A percentile compares a stretch with the other conserved stretches of the same genome.
Conservation (phyloP, 2,329 filamentous ascomycete species). For the Penicillium sp. region DNA sequence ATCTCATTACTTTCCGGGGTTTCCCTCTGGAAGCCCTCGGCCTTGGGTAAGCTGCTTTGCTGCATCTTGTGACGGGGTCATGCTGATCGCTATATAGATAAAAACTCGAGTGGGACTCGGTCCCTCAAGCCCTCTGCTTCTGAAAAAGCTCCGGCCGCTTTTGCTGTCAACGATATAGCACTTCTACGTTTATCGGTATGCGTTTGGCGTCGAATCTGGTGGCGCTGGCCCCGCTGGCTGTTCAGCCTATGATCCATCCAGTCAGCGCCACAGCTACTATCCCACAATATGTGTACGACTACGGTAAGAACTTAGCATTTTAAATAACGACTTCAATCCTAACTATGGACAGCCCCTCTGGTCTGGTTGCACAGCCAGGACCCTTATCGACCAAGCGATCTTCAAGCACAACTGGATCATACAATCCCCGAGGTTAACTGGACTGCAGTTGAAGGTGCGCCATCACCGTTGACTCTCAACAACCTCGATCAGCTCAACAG, state of each 20-base stretch:
- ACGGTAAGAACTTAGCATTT: slow-evolving; percentile 35
- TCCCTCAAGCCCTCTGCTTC: neutral
- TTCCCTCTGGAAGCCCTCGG: neutral
- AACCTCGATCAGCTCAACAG: slow-evolving; percentile 51
- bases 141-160: neutral
- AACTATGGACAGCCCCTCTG: slow-evolving; percentile 44
- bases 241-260: slow-evolving; percentile 1
- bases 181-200: neutral
- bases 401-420: slow-evolving; percentile 47
- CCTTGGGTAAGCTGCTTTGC: neutral
- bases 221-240: slow-evolving; percentile 6
- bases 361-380: slow-evolving; percentile 53
- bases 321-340: neutral
- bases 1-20: neutral
- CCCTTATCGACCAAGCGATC: slow-evolving; percentile 51
- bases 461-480: slow-evolving; percentile 44
- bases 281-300: slow-evolving; percentile 46
- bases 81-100: slow-evolving; percentile 5
- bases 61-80: slow-evolving; percentile 5
- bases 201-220: slow-evolving; percentile 5
- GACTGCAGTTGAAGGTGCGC: slow-evolving; percentile 36
- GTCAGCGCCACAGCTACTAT: slow-evolving; percentile 26
- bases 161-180: neutral
- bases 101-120: neutral
- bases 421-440: slow-evolving; percentile 48